Conservation (phyloP, 1,139 yeast species). For the Pneumocystis jirovecii region DNA sequence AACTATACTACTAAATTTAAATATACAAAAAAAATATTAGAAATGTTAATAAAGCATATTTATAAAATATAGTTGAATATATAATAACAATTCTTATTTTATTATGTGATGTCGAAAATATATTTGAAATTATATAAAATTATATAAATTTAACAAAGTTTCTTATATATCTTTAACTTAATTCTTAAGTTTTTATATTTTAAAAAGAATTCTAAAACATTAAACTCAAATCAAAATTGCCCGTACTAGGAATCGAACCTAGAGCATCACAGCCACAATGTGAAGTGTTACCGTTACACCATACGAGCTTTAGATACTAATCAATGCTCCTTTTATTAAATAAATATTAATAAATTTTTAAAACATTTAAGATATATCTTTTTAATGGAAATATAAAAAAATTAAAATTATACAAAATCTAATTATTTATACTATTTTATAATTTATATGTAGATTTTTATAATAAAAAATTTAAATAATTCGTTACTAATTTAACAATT, state of each 20-base stretch:
- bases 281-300: constrained; percentile 1
- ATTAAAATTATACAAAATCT: not conserved
- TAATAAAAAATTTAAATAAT: not conserved
- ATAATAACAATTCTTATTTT: too few species aligned
- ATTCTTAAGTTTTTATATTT: too few species aligned
- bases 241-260: constrained; percentile 1
- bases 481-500: not conserved
- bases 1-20: constrained; percentile 55
- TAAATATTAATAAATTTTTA: not conserved
- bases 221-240: too few species aligned
- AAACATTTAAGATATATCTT: not conserved
- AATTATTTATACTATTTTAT: not conserved
- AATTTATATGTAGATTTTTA: not conserved
- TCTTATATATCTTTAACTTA: too few species aligned
- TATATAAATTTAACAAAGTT: too few species aligned
- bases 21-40: constrained; percentile 53
- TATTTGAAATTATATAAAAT: too few species aligned
- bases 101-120: too few species aligned
- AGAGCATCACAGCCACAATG: constrained; percentile 1
- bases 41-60: constrained; percentile 27
- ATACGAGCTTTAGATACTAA: constrained; percentile 1
- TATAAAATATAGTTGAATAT: constrained; percentile 13
- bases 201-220: too few species aligned
- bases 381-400: not conserved
- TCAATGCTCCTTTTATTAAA: too few species aligned